Base-by-base conservation (phyloP, 345 rosid genomes). In the Physaria fendleri region DNA sequence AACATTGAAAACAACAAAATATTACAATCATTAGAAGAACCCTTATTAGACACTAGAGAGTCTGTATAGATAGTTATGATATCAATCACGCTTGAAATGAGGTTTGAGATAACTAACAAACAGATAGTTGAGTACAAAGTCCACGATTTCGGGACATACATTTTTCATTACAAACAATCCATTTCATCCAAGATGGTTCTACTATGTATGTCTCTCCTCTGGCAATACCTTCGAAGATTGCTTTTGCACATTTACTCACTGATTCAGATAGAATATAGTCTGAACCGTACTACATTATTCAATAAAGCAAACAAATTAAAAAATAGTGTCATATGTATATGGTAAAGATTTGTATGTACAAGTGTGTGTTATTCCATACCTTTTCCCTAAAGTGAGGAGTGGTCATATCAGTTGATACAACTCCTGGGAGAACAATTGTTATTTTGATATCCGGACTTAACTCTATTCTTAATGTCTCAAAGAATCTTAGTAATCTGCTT, bases 401-500 rank as follows among this genome's bases (percentile, higher is more conserved):
- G 12, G 65, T 58, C 71, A 74, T 30, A 29, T 67, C 65, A 37
- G 81, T 61, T 4, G 65, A n/a, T 29, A 65, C 6, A 20, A 76
- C 1, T 16, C 83, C 87, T 0, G 83, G 90, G 0, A 71, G 56
- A 14, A 76, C 83, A 14, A 84, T 76, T 23, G 81, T 74, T 47
- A 79, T 60, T 15, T 72, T 68, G n/a, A 84, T 71, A 23, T 79
- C 85, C 0, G 77, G 54, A 33, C 69, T 73, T 3, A 81, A 33
- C 46, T 84, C 90, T 34, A 65, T 15, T 60, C 83, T 72, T 37
- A 78, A 16, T 37, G 85, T 51, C 71, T 81, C 85, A 34, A 53
- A 81, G 27, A 78, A 70, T 51, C 66, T 71, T 28, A 83, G 24
- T 24, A 71, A 9, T 83, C 87, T 15, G 85, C 85, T 56, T 85